These are phyloP conservation scores for Plasmodium falciparum DNA, from an alignment of 169 alveolate genomes.

Conservation along the genomic window DNA sequence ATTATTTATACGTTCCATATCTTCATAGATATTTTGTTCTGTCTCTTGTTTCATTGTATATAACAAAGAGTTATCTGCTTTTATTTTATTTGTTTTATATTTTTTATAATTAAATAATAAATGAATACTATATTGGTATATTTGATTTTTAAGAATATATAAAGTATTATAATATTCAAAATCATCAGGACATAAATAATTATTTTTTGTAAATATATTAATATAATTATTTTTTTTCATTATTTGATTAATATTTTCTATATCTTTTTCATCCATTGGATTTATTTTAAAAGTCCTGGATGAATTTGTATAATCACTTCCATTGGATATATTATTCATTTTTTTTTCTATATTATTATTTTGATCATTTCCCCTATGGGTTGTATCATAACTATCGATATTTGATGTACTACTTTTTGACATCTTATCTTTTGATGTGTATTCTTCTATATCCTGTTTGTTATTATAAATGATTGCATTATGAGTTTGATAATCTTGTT, in stretches of 20 bases:
- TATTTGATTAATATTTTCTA: constrained; percentile 31
- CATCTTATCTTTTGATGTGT: too few species aligned
- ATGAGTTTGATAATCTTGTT: too few species aligned
- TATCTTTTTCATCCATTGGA: constrained; percentile 33
- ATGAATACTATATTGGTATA: constrained; percentile 25
- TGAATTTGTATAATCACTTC: background rate
- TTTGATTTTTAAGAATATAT: constrained; percentile 25
- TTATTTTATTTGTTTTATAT: constrained; percentile 45
- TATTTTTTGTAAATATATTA: constrained; percentile 69
- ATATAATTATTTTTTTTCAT: constrained; percentile 57
- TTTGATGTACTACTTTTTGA: too few species aligned
- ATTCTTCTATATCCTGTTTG: too few species aligned
- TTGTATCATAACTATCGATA: too few species aligned
- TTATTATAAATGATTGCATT: too few species aligned
- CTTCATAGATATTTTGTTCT: too few species aligned
- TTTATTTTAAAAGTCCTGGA: too few species aligned
- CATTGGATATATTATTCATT: background rate
- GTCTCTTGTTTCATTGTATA: too few species aligned
- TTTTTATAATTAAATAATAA: constrained; percentile 39
- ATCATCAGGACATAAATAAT: constrained; percentile 24
- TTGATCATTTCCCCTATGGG: too few species aligned
- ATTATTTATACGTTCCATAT: background rate
- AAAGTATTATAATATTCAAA: constrained; percentile 54
- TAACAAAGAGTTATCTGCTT: constrained; percentile 1
- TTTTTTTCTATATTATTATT: too few species aligned